Base-by-base conservation (phyloP, 2,329 filamentous ascomycete species). In the Penicillium vulpinum region DNA sequence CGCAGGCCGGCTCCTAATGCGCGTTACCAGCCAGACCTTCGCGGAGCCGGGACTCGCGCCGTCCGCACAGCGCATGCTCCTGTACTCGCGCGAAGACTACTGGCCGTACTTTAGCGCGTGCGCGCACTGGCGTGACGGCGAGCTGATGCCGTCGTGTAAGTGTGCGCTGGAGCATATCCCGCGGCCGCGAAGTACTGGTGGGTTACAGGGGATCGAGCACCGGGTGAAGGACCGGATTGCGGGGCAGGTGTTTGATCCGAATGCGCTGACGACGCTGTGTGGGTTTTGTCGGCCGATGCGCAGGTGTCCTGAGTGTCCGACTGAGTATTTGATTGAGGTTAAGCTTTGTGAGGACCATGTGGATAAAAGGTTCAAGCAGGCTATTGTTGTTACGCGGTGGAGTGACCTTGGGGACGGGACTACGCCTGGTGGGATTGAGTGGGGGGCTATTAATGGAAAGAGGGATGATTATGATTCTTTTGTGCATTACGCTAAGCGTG, bases 101-200 rank as follows among this genome's bases (percentile, higher is more conserved):
- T 80, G 76, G 51, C 85, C 85, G 0, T 87, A 83, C 67, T 87
- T 87, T 70, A 85, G 82, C 11, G 81, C 80, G 1, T 88, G 85
- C 62, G 78, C 82, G 2, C 85, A 88, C 67, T 88, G 85, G 85
- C 77, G 80, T 18, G 82, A 87, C 59, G 85, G 85, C 18, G 76
- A 84, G 35, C 73, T 88, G 16, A 86, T 85, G 76, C 77, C 80
- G 16, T 73, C 83, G 33, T 84, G 83, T 62, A 87, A 87, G 71
- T 88, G 85, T 66, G 83, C 84, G 4, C 72, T 87, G 11, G 73
- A 72, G 11, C 85, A 87, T 61, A 80, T 87, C 33, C 83, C 83
- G 0, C 70, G 75, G 0, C 73, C 76, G 7, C 75, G 72, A 26
- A 53, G 59, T 39, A 70, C 78, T 26, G 65, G 74, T 51, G 73